phyloP scores from a whole-genome alignment of 306 rosid species.

The Vachellia collinsii region DNA sequence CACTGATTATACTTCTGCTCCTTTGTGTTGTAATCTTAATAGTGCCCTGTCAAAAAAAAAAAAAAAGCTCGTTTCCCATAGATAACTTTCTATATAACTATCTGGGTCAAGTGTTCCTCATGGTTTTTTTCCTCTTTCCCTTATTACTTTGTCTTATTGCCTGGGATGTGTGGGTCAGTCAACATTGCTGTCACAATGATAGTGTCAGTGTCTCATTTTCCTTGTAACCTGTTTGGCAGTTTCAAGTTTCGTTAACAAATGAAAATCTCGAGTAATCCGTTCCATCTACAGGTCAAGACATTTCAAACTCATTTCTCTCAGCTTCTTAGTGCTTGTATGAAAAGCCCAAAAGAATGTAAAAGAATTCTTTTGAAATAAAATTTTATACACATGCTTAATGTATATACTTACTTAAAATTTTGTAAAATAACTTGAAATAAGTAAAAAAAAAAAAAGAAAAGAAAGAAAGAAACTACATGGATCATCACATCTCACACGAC shows the following conservation, averaged over 20 bases:
- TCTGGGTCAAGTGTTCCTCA: background rate
- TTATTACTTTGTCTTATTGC: background rate
- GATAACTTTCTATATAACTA: background rate
- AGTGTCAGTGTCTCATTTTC: background rate
- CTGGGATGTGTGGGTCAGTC: background rate
- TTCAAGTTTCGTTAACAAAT: conserved; percentile 20
- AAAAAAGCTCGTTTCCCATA: background rate
- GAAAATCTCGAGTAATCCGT: background rate
- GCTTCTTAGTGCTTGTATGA: background rate
- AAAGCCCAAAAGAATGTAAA: too few relatives aligned
- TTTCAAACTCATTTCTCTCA: background rate
- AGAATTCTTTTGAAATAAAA: too few relatives aligned
- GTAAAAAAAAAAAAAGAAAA: too few relatives aligned
- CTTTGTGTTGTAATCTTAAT: background rate
- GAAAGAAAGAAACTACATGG: too few relatives aligned
- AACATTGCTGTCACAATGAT: background rate
- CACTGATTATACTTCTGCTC: background rate
- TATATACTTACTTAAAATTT: too few relatives aligned
- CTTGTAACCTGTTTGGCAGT: conserved; percentile 7
- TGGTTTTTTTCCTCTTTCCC: background rate
- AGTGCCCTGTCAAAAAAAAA: background rate
- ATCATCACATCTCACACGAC: background rate
- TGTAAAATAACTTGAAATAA: too few relatives aligned
- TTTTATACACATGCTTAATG: too few relatives aligned
- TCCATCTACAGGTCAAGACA: background rate